These are phyloP conservation scores for Leonotis leonurus DNA, from an alignment of 257 asterid species.

Conservation along the genomic window DNA sequence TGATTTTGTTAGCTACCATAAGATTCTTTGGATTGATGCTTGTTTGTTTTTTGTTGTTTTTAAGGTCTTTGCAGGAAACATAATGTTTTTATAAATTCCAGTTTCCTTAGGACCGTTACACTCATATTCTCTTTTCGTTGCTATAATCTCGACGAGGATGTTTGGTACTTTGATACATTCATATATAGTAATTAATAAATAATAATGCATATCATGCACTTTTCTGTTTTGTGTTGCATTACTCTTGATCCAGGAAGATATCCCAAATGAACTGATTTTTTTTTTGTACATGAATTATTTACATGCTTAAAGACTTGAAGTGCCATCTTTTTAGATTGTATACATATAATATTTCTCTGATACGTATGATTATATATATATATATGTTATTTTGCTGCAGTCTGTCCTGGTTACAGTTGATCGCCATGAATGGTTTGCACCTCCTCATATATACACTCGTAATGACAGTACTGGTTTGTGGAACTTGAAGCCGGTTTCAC, in stretches of 20 bases:
- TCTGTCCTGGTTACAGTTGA: slow-evolving; percentile 95
- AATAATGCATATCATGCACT: too few relatives aligned
- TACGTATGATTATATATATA: not conserved
- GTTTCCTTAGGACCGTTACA: not conserved
- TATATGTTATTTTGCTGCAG: slow-evolving; percentile 41
- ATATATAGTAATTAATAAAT: too few relatives aligned
- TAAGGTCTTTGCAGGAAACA: not conserved
- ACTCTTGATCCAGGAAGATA: slow-evolving; percentile 1
- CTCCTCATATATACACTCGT: slow-evolving; percentile 83
- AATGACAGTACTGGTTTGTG: slow-evolving; percentile 87
- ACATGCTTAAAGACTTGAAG: not conserved
- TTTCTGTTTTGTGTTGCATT: too few relatives aligned
- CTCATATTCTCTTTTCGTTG: not conserved
- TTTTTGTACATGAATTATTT: not conserved
- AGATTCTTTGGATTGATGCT: not conserved
- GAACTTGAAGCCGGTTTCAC: slow-evolving; percentile 66
- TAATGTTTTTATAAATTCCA: not conserved
- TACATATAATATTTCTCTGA: too few relatives aligned
- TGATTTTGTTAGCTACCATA: not conserved
- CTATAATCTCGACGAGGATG: not conserved
- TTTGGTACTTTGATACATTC: not conserved
- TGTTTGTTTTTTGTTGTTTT: too few relatives aligned
- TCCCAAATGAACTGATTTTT: not conserved
- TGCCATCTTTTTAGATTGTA: too few relatives aligned
- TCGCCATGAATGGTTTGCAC: slow-evolving; percentile 98